These are phyloP conservation scores for Paraphaeosphaeria minitans DNA, from an alignment of 2,329 filamentous ascomycete species.

Conservation along the genomic window DNA sequence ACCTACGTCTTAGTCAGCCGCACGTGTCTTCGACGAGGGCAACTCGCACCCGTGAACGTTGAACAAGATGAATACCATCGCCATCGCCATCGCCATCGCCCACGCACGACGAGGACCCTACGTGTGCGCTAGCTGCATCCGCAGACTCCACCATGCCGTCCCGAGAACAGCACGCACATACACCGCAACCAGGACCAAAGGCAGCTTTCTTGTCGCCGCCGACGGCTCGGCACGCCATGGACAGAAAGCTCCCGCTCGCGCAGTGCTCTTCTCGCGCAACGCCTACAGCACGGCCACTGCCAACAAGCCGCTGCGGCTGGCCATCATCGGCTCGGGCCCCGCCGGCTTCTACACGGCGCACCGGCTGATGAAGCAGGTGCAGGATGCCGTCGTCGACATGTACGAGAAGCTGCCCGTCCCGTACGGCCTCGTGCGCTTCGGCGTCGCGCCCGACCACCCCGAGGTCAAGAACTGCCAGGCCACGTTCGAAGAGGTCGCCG, in stretches of 20 bases:
- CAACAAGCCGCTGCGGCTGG: slow-evolving; percentile 71
- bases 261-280: slow-evolving; percentile 15
- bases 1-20: slow-evolving; percentile 10
- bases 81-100: background rate
- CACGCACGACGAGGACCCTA: slow-evolving; percentile 6
- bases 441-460: slow-evolving; percentile 96
- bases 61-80: slow-evolving; percentile 10
- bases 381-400: slow-evolving; percentile 83
- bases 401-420: slow-evolving; percentile 93
- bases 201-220: background rate
- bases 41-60: background rate
- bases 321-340: slow-evolving; percentile 89
- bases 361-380: slow-evolving; percentile 76
- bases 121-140: slow-evolving; percentile 12
- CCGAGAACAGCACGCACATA: slow-evolving; percentile 2
- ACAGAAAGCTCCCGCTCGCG: slow-evolving; percentile 12
- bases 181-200: background rate
- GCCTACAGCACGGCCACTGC: slow-evolving; percentile 33
- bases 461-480: slow-evolving; percentile 99
- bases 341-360: slow-evolving; percentile 96
- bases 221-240: slow-evolving; percentile 8
- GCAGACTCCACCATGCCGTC: slow-evolving; percentile 3
- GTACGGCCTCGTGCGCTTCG: slow-evolving; percentile 89
- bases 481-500: slow-evolving; percentile 87
- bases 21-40: background rate